A percentile compares a stretch with the other conserved stretches of the same genome.
Conservation (phyloP, 106 monocot genomes). For the Phalaenopsis equestris region DNA sequence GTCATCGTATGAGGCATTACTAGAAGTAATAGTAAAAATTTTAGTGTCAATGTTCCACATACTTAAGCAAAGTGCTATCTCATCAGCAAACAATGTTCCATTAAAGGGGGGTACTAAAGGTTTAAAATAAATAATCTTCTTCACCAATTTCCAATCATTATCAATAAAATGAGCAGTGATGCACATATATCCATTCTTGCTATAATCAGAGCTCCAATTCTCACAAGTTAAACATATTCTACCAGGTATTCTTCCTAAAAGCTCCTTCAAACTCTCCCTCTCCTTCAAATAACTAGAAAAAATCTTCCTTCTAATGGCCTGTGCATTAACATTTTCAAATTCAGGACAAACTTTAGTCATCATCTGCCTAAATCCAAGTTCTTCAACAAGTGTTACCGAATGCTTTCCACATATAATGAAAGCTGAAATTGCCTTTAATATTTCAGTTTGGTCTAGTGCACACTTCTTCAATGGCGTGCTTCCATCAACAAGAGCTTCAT, state of each 20-base stretch:
- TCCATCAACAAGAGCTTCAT: constrained; percentile 3
- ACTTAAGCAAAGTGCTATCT: constrained; percentile 4
- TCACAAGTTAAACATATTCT: constrained; percentile 8
- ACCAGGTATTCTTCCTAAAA: not conserved
- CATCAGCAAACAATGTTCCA: constrained; percentile 4
- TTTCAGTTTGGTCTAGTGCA: not conserved
- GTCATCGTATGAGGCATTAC: constrained; percentile 1
- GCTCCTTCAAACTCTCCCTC: constrained; percentile 4
- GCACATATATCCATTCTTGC: constrained; percentile 3
- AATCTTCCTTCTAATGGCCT: constrained; percentile 3
- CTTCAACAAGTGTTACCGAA: constrained; percentile 10
- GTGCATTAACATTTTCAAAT: not conserved
- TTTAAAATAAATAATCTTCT: constrained; percentile 7
- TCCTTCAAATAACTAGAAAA: constrained; percentile 10
- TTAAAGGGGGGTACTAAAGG: not conserved
- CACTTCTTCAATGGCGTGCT: not conserved
- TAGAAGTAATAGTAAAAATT: constrained; percentile 8
- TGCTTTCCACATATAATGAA: constrained; percentile 5
- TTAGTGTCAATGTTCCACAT: constrained; percentile 4
- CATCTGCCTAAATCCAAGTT: constrained; percentile 8
- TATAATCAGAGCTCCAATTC: constrained; percentile 4
- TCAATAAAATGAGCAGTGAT: constrained; percentile 8
- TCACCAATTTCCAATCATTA: constrained; percentile 3
- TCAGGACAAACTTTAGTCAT: constrained; percentile 6
- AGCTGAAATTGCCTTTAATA: constrained; percentile 5